Percentiles rank a stretch among this genome's conserved stretches.
phyloP scores from a whole-genome alignment of 495 filamentous ascomycete species.

The Hamigera avellanea region DNA sequence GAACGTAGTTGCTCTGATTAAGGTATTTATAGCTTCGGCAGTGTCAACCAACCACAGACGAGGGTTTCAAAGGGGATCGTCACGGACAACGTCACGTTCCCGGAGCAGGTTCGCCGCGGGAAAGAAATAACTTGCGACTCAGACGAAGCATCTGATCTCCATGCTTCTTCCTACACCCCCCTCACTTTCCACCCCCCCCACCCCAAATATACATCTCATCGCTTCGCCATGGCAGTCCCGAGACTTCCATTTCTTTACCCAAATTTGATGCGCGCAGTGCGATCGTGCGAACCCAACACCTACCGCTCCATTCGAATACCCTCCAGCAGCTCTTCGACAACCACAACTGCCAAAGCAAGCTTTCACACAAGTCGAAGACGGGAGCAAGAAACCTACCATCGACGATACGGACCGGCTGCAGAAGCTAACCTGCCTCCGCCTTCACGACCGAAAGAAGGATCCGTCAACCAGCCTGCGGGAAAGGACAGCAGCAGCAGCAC shows the following conservation, averaged over 20 bases:
- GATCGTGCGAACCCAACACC: slow-evolving; percentile 25
- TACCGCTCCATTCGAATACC: slow-evolving; percentile 19
- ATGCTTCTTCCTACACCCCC: slow-evolving; percentile 5
- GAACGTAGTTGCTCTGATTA: too few species aligned
- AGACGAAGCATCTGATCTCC: too few species aligned
- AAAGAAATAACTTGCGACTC: slow-evolving; percentile 21
- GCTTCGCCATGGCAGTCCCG: slow-evolving; percentile 46
- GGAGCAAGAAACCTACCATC: slow-evolving; percentile 31
- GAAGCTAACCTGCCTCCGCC: slow-evolving; percentile 34
- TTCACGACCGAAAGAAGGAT: slow-evolving; percentile 13
- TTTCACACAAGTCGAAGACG: slow-evolving; percentile 31
- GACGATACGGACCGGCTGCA: slow-evolving; percentile 40
- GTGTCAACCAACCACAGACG: neutral
- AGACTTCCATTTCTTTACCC: slow-evolving; percentile 69
- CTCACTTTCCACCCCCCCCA: slow-evolving; percentile 3
- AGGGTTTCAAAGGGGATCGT: slow-evolving; percentile 2
- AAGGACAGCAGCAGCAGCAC: slow-evolving; percentile 6
- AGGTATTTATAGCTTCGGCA: neutral
- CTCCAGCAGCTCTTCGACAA: slow-evolving; percentile 5
- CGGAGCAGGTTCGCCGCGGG: slow-evolving; percentile 23
- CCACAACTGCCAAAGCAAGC: slow-evolving; percentile 9
- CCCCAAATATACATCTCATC: slow-evolving; percentile 5
- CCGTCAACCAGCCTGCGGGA: slow-evolving; percentile 10
- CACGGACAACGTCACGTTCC: slow-evolving; percentile 21
- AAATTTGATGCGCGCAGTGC: slow-evolving; percentile 42